phyloP scores from a whole-genome alignment of 495 filamentous ascomycete genomes.

The Cudoniella acicularis region DNA sequence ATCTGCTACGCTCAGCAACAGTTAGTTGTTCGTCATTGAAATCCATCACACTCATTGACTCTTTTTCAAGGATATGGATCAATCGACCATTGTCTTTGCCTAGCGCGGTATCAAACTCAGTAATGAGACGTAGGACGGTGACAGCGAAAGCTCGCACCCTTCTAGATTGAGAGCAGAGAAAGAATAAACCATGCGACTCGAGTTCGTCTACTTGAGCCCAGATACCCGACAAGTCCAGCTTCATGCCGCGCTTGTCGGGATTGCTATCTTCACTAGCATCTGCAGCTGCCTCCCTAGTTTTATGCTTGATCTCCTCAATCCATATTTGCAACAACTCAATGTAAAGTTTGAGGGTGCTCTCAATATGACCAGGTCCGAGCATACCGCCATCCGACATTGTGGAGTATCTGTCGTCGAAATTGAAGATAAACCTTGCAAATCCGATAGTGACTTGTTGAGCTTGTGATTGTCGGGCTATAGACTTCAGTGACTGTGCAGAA shows the following conservation, averaged over 20 bases:
- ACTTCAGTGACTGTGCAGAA: slow-evolving; percentile 88
- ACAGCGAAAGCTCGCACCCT: slow-evolving; percentile 87
- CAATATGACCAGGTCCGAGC: slow-evolving; percentile 91
- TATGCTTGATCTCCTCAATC: slow-evolving; percentile 92
- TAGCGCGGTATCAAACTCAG: slow-evolving; percentile 88
- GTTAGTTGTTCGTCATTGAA: slow-evolving; percentile 91
- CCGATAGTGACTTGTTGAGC: slow-evolving; percentile 96
- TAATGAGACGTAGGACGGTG: slow-evolving; percentile 85
- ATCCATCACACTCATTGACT: slow-evolving; percentile 82
- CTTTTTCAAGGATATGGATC: slow-evolving; percentile 87
- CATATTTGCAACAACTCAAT: slow-evolving; percentile 92
- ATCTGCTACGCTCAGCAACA: slow-evolving; percentile 84
- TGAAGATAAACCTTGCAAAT: slow-evolving; percentile 95
- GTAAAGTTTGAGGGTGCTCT: slow-evolving; percentile 87
- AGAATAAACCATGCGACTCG: slow-evolving; percentile 97
- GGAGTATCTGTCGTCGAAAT: slow-evolving; percentile 92
- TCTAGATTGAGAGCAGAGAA: slow-evolving; percentile 91
- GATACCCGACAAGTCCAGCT: slow-evolving; percentile 81
- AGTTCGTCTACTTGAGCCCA: slow-evolving; percentile 94
- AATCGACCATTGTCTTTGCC: slow-evolving; percentile 69
- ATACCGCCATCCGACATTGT: slow-evolving; percentile 98
- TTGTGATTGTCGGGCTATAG: slow-evolving; percentile 88
- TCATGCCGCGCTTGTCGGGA: slow-evolving; percentile 57
- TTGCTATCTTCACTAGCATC: slow-evolving; percentile 58
- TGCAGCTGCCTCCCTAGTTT: slow-evolving; percentile 66